A percentile compares a stretch with the other conserved stretches of the same genome.
These are phyloP conservation scores for Trichoderma pleuroti DNA, from an alignment of 2,329 filamentous ascomycete species.

Conservation along the genomic window DNA sequence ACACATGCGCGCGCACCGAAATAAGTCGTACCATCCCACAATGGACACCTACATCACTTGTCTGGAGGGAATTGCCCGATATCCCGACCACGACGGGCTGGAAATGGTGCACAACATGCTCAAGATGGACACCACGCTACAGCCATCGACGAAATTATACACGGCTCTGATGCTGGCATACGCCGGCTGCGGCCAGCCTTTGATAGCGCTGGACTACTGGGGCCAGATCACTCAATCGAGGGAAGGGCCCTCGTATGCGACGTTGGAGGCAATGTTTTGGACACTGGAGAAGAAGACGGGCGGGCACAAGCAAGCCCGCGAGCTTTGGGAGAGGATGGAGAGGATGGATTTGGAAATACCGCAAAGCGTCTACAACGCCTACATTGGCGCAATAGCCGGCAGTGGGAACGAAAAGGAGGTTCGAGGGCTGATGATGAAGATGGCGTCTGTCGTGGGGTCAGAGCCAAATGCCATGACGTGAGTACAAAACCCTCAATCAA, in stretches of 20 bases:
- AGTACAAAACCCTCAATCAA: constrained; percentile 37
- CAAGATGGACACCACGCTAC: constrained; percentile 82
- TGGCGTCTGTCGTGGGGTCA: constrained; percentile 63
- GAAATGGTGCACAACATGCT: constrained; percentile 85
- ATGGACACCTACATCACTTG: constrained; percentile 72
- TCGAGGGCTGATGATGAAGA: constrained; percentile 61
- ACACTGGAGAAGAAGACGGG: constrained; percentile 64
- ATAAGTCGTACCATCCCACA: constrained; percentile 61
- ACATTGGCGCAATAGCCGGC: constrained; percentile 70
- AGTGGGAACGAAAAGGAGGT: constrained; percentile 69
- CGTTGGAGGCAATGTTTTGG: constrained; percentile 76
- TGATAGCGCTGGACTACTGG: constrained; percentile 75
- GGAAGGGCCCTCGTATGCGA: constrained; percentile 84
- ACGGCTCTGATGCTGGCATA: constrained; percentile 90
- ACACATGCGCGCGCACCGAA: constrained; percentile 81
- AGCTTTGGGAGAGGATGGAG: constrained; percentile 68
- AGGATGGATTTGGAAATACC: constrained; percentile 77
- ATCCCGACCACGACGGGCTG: constrained; percentile 56
- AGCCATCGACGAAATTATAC: constrained; percentile 69
- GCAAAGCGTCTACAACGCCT: constrained; percentile 68
- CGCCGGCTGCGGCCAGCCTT: constrained; percentile 61
- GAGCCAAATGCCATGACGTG: constrained; percentile 68
- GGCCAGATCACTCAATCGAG: constrained; percentile 72
- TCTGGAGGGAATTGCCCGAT: constrained; percentile 69
- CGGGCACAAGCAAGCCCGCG: constrained; percentile 57